Evolutionary conservation across 2,329 filamentous ascomycete genomes (phyloP).

Genomic region (Talaromyces sp.): DNA sequence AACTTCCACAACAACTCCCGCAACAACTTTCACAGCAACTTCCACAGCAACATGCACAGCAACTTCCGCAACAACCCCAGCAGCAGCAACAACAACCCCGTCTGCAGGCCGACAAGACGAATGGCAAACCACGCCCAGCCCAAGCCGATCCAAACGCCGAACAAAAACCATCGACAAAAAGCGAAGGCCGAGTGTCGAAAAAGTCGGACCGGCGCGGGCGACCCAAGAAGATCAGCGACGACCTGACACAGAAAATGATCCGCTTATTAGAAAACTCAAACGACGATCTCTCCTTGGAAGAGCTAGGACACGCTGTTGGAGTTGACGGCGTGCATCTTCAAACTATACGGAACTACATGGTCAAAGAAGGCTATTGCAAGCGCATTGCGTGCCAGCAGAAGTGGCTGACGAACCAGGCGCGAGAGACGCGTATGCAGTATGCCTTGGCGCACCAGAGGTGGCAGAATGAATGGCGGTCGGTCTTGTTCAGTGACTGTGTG

Average conservation of each 20-base stretch:
- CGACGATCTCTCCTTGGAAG: conserved; percentile 10
- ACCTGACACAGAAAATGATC: conserved; percentile 13
- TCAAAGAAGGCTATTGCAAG: conserved; percentile 14
- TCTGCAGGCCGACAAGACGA: conserved; percentile 3
- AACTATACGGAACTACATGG: conserved; percentile 13
- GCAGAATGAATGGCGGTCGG: conserved; percentile 11
- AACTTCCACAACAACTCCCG: too few species aligned
- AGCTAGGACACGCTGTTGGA: conserved; percentile 11
- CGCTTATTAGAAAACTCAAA: conserved; percentile 11
- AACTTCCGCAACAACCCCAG: too few species aligned
- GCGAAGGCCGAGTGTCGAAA: conserved; percentile 5
- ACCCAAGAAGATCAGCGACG: conserved; percentile 14
- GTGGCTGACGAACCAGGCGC: conserved; percentile 11
- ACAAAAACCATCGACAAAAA: neutral
- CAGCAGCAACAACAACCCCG: neutral
- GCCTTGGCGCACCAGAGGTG: conserved; percentile 9
- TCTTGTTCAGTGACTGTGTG: conserved; percentile 12
- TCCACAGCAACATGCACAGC: too few species aligned
- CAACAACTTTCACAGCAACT: too few species aligned
- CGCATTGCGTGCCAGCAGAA: conserved; percentile 13
- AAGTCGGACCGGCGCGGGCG: conserved; percentile 11
- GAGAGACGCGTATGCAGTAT: conserved; percentile 12
- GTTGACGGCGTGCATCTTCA: conserved; percentile 13
- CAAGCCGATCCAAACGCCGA: neutral
- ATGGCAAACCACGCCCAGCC: neutral